Conservation (phyloP, 73 alveolate species). For the Symbiodinium pilosum region DNA sequence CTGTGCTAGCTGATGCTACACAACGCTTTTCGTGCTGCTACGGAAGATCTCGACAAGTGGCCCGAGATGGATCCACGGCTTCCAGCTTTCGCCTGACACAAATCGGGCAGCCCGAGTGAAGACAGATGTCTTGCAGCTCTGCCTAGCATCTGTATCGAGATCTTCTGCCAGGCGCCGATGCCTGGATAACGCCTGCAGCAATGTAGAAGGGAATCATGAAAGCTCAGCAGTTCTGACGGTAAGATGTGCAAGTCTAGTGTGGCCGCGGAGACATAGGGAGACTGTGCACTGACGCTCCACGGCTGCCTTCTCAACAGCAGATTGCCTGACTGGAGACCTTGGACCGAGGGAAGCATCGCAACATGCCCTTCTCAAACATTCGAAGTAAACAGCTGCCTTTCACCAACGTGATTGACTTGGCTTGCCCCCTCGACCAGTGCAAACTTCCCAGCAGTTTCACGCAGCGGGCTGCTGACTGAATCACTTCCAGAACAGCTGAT, state of each 20-base stretch:
- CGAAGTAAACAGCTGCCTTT: neutral
- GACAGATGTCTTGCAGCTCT: too few species aligned
- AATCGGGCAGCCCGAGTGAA: too few species aligned
- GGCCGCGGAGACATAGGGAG: too few species aligned
- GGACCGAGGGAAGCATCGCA: neutral
- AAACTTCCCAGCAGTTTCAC: neutral
- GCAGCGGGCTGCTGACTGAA: neutral
- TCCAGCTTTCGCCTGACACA: slow-evolving; percentile 7
- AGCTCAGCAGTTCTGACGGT: too few species aligned
- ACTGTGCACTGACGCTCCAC: too few species aligned
- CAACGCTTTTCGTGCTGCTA: too few species aligned
- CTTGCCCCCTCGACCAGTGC: neutral
- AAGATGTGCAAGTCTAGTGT: too few species aligned
- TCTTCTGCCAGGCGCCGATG: neutral
- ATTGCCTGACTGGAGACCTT: neutral
- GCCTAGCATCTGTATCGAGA: slow-evolving; percentile 6
- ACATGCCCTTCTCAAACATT: neutral
- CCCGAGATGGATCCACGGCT: slow-evolving; percentile 21
- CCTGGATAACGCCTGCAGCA: neutral
- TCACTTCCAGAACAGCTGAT: too few species aligned
- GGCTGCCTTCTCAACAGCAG: neutral
- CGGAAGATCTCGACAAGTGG: neutral
- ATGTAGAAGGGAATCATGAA: neutral
- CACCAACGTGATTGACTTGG: too few species aligned
- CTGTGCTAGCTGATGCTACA: neutral